phyloP scores from a whole-genome alignment of 768 basidiomycete species.

The Ramaria sp. region DNA sequence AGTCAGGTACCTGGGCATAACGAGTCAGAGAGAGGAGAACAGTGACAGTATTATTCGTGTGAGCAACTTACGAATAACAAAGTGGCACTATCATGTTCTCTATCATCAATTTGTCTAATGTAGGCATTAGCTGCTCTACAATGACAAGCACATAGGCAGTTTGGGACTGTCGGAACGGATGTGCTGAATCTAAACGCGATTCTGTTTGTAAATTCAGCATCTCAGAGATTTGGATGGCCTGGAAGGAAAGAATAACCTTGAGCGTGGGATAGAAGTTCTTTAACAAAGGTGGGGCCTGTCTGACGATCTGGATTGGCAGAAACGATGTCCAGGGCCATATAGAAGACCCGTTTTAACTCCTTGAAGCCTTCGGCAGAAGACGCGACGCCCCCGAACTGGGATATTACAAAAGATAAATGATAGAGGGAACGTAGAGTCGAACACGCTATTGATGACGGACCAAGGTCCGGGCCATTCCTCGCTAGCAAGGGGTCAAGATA shows the following conservation, averaged over 20 bases:
- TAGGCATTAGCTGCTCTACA: conserved; percentile 68
- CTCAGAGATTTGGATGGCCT: background rate
- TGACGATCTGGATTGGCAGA: conserved; percentile 23
- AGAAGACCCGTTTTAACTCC: conserved; percentile 67
- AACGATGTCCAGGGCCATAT: conserved; percentile 67
- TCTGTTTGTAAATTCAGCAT: conserved; percentile 11
- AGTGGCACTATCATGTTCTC: conserved; percentile 46
- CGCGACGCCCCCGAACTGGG: conserved; percentile 68
- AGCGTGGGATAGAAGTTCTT: background rate
- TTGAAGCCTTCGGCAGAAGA: conserved; percentile 47
- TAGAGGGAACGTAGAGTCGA: conserved; percentile 47
- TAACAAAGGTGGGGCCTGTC: background rate
- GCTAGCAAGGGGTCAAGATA: conserved; percentile 35
- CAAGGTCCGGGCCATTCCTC: background rate
- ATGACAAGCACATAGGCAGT: conserved; percentile 59
- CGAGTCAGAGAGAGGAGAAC: conserved; percentile 7
- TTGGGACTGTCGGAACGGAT: conserved; percentile 23
- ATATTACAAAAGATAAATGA: conserved; percentile 65
- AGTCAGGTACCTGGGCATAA: conserved; percentile 44
- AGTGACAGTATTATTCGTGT: background rate
- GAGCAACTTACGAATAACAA: conserved; percentile 48
- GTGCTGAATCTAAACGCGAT: background rate
- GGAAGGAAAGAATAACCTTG: background rate
- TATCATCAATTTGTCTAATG: conserved; percentile 42
- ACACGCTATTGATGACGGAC: conserved; percentile 33